Evolutionary conservation across 2,329 filamentous ascomycete genomes (phyloP).

Genomic region (Scytalidium lignicola): DNA sequence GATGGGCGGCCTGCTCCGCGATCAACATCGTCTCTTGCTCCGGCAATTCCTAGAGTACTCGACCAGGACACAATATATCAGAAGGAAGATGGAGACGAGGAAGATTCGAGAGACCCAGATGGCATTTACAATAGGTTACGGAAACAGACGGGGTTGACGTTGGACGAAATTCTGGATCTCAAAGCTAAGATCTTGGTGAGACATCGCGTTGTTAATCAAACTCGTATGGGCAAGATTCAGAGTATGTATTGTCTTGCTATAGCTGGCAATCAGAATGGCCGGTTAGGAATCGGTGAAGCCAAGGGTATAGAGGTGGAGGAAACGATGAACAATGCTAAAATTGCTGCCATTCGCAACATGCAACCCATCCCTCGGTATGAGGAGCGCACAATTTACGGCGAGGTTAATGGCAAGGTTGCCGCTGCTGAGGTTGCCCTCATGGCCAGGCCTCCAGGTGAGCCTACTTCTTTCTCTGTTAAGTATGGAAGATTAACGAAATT

Average conservation of each 20-base stretch:
- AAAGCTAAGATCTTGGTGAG: slow-evolving; percentile 67
- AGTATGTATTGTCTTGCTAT: slow-evolving; percentile 72
- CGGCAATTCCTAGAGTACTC: slow-evolving; percentile 19
- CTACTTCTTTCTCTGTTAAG: neutral
- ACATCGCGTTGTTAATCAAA: slow-evolving; percentile 83
- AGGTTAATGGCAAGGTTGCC: slow-evolving; percentile 77
- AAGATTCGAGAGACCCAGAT: slow-evolving; percentile 27
- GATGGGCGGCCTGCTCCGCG: neutral
- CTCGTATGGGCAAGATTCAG: slow-evolving; percentile 87
- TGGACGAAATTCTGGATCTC: slow-evolving; percentile 49
- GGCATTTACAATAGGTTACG: slow-evolving; percentile 29
- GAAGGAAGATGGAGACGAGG: slow-evolving; percentile 13
- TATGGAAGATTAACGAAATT: slow-evolving; percentile 3
- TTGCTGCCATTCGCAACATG: slow-evolving; percentile 87
- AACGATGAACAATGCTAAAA: slow-evolving; percentile 66
- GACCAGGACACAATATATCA: slow-evolving; percentile 8
- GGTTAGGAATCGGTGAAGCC: slow-evolving; percentile 83
- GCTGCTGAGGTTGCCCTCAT: slow-evolving; percentile 81
- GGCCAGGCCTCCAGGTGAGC: slow-evolving; percentile 79
- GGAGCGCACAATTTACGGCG: slow-evolving; percentile 83
- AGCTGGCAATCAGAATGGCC: slow-evolving; percentile 80
- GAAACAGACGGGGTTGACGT: slow-evolving; percentile 48
- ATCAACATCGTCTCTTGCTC: slow-evolving; percentile 11
- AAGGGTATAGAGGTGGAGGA: slow-evolving; percentile 73
- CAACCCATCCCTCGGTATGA: slow-evolving; percentile 88